Evolutionary conservation across 768 basidiomycete genomes (phyloP).

Genomic region (Leccinum uliginosum): DNA sequence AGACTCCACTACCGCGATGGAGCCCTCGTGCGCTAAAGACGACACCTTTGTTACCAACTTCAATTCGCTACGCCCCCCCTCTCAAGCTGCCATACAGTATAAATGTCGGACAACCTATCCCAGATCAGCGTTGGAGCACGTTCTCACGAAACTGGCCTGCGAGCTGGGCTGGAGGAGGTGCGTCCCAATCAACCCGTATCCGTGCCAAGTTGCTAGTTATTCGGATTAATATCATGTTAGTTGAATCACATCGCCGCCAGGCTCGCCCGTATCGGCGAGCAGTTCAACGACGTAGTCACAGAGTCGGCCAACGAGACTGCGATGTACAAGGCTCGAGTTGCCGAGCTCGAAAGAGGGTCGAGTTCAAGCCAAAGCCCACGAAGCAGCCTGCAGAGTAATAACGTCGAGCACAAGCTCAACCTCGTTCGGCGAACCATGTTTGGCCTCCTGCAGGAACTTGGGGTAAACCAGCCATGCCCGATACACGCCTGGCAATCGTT

Average conservation of each 20-base stretch:
- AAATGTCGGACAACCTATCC: slow-evolving; percentile 2
- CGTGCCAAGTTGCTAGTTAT: background rate
- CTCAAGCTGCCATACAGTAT: background rate
- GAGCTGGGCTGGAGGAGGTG: slow-evolving; percentile 28
- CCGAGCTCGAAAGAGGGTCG: slow-evolving; percentile 35
- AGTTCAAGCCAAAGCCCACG: slow-evolving; percentile 26
- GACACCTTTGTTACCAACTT: background rate
- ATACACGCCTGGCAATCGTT: background rate
- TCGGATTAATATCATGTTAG: slow-evolving; percentile 5
- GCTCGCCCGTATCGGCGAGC: slow-evolving; percentile 28
- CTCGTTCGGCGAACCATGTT: slow-evolving; percentile 39
- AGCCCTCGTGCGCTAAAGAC: background rate
- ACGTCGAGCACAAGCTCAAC: slow-evolving; percentile 26
- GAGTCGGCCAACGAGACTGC: slow-evolving; percentile 22
- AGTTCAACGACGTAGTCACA: slow-evolving; percentile 22
- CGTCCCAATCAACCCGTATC: background rate
- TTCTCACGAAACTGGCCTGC: slow-evolving; percentile 19
- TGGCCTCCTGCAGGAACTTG: slow-evolving; percentile 40
- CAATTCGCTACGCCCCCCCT: background rate
- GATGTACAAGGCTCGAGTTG: slow-evolving; percentile 24
- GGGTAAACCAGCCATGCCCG: slow-evolving; percentile 23
- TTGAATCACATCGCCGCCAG: slow-evolving; percentile 26
- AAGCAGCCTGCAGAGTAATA: slow-evolving; percentile 32
- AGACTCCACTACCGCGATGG: slow-evolving; percentile 6
- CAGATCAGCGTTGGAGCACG: background rate